phyloP scores from a whole-genome alignment of 768 basidiomycete species.

The Mycena floridula region DNA sequence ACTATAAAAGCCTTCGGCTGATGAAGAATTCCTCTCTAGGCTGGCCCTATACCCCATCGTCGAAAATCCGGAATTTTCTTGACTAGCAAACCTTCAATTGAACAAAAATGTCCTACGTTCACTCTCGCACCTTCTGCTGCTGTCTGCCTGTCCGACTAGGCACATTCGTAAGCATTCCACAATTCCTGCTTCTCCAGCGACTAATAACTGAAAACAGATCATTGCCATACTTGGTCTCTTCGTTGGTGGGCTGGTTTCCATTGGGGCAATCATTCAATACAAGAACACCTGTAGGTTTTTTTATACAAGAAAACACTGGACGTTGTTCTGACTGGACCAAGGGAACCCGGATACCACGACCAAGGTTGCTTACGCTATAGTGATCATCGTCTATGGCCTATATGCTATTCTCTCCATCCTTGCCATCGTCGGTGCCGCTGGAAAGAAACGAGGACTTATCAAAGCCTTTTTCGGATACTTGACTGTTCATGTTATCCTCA shows the following conservation, averaged over 20 bases:
- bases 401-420: slow-evolving; percentile 38
- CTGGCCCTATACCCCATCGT: too few species aligned
- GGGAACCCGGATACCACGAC: not conserved
- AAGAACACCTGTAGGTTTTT: not conserved
- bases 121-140: slow-evolving; percentile 41
- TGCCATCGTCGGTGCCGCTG: slow-evolving; percentile 23
- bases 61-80: too few species aligned
- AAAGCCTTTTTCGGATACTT: slow-evolving; percentile 36
- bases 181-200: not conserved
- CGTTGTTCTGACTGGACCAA: too few species aligned
- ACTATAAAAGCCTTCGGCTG: too few species aligned
- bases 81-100: too few species aligned
- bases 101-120: slow-evolving; percentile 30
- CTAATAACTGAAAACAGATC: slow-evolving; percentile 19
- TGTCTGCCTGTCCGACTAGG: slow-evolving; percentile 45
- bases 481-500: slow-evolving; percentile 37
- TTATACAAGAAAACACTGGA: too few species aligned
- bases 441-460: slow-evolving; percentile 32
- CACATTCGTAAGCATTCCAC: slow-evolving; percentile 30
- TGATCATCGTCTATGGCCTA: slow-evolving; percentile 34
- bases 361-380: slow-evolving; percentile 27
- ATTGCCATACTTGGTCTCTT: slow-evolving; percentile 38
- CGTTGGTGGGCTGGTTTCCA: slow-evolving; percentile 34
- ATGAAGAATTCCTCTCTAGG: too few species aligned
- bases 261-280: slow-evolving; percentile 28